Conservation (phyloP, 495 filamentous ascomycete genomes). For the Aspergillus steynii region DNA sequence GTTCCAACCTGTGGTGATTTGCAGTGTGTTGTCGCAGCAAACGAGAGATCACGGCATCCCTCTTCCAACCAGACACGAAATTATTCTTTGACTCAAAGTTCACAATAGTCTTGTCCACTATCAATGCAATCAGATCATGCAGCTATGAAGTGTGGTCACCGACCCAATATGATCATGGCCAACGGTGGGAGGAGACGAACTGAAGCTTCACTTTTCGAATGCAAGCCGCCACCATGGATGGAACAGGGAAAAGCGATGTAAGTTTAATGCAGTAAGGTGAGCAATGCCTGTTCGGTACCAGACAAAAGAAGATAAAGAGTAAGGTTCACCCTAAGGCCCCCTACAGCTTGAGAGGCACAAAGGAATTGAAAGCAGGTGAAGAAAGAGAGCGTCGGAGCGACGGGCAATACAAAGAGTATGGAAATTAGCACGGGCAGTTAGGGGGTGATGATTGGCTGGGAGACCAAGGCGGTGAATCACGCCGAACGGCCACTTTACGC, state of each 20-base stretch:
- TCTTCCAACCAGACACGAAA: constrained; percentile 11
- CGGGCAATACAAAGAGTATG: not conserved
- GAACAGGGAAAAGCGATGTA: not conserved
- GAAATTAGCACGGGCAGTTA: not conserved
- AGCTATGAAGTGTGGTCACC: not conserved
- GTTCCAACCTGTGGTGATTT: constrained; percentile 10
- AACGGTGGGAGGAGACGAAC: not conserved
- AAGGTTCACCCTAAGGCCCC: not conserved
- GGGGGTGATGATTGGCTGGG: constrained; percentile 9
- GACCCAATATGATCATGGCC: constrained; percentile 6
- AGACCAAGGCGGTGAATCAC: constrained; percentile 21
- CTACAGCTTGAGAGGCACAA: not conserved
- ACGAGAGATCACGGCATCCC: constrained; percentile 20
- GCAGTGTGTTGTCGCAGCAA: constrained; percentile 9
- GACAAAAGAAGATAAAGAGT: not conserved
- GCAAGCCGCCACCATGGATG: not conserved
- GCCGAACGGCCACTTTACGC: constrained; percentile 27
- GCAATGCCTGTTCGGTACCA: not conserved
- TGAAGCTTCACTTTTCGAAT: constrained; percentile 4
- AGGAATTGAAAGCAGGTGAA: not conserved
- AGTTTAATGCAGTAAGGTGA: not conserved
- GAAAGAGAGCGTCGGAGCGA: not conserved
- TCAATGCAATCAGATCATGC: not conserved
- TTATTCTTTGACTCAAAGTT: not conserved
- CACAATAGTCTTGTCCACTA: not conserved